phyloP scores from a whole-genome alignment of 1,284 basidiomycete genomes.

The Mycosarcoma maydis region DNA sequence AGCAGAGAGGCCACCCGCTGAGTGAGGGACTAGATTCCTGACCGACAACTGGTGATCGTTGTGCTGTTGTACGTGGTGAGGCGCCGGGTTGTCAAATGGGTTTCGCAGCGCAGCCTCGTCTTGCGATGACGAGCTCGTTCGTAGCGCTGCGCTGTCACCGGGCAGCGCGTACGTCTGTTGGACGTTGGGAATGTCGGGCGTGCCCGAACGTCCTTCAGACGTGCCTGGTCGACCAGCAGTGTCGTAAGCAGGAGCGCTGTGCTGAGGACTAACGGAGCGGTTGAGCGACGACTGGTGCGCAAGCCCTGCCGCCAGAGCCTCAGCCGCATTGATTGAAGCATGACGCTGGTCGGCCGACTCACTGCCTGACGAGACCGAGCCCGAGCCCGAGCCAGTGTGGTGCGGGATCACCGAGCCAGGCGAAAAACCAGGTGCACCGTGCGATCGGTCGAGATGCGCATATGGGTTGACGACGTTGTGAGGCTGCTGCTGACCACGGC shows the following conservation, averaged over 20 bases:
- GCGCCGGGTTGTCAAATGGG: slow-evolving; percentile 9
- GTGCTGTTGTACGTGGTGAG: slow-evolving; percentile 1
- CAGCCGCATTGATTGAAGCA: slow-evolving; percentile 24
- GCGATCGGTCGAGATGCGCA: slow-evolving; percentile 57
- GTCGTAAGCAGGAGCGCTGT: slow-evolving; percentile 3
- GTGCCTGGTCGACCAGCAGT: slow-evolving; percentile 51
- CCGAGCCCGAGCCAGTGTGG: slow-evolving; percentile 24
- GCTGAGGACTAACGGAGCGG: slow-evolving; percentile 13
- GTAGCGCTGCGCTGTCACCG: too few species aligned
- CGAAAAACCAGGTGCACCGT: slow-evolving; percentile 2
- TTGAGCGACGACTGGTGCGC: slow-evolving; percentile 35
- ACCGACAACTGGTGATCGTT: slow-evolving; percentile 26
- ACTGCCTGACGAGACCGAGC: slow-evolving; percentile 14
- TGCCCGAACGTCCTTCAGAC: slow-evolving; percentile 47
- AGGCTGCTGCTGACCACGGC: slow-evolving; percentile 31
- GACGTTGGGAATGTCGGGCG: slow-evolving; percentile 57
- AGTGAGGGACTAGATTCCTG: slow-evolving; percentile 33
- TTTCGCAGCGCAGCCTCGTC: slow-evolving; percentile 10
- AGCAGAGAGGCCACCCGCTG: slow-evolving; percentile 10
- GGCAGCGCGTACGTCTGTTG: slow-evolving; percentile 54
- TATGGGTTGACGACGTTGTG: slow-evolving; percentile 60
- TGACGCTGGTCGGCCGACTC: slow-evolving; percentile 21
- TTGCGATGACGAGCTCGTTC: slow-evolving; percentile 13
- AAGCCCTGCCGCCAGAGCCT: slow-evolving; percentile 33
- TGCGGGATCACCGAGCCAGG: slow-evolving; percentile 17